Base-by-base conservation (phyloP, 768 basidiomycete genomes). In the Pleurotus tuoliensis region DNA sequence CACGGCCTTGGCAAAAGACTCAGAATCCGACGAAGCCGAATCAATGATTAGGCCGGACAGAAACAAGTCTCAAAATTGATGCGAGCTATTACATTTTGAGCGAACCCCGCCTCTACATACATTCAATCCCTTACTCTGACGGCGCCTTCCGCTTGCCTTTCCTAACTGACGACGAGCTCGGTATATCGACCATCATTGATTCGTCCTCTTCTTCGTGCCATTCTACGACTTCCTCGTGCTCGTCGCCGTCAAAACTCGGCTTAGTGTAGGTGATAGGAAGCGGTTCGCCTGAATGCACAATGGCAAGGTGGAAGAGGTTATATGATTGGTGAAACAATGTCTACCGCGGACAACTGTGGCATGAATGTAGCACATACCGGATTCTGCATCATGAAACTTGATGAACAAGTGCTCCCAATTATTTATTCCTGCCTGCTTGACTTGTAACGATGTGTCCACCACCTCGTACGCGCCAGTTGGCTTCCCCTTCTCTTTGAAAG, bases 361-460 rank as follows among this genome's bases (percentile, higher is more conserved):
- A 49, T 52, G 48, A 57, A 56, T 37, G 22, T 34, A 58, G 22
- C 11, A 75, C 82, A 76, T 69, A 90, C 90, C 85, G 47, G 78
- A 73, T 37, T 74, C 70, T 44, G 67, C 68, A 64, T 87, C 80
- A 61, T 76, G 81, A 61, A 90, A 90, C 64, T 83, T 86, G 34
- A 92, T 64, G 62, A 82, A 90, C 16, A 92, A 58, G 12, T 69
- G 70, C 40, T 90, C 90, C 86, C 88, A 92, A 53, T 82, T 83
- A 2, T 67, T 65, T 50, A 89, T 69, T 3, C 76, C 70, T 51
- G 76, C 77, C 43, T 82, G 82, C 44, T 82, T 75, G 45, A 81
- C 62, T 47, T 66, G 67, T 58, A 67, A 74, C 18, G 65, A 62
- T 13, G 74, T 67, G 12, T 81, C 76, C 53, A 92, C 66, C 2